Percentiles rank a stretch among this genome's conserved stretches.
Conservation (phyloP, 345 rosid species). For the sweet orange (Citrus sinensis) region DVS_A1.0 CM039163.1:50714501-50715000, state of each 20-base stretch:
- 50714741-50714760: conserved; percentile 69
- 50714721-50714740: conserved; percentile 92
- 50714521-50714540: conserved; percentile 47
- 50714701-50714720: conserved; percentile 72
- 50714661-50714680: conserved; percentile 82
- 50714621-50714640: conserved; percentile 60
- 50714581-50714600: conserved; percentile 18
- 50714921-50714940: conserved; percentile 60
- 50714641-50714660: conserved; percentile 88
- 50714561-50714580: conserved; percentile 38
- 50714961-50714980: conserved; percentile 38
- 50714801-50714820: conserved; percentile 75
- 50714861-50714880: conserved; percentile 53
- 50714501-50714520: conserved; percentile 57
- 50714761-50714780: conserved; percentile 54
- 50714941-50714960: conserved; percentile 47
- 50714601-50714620: conserved; percentile 30
- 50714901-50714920: conserved; percentile 56
- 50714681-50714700: conserved; percentile 57
- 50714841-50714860: conserved; percentile 70
- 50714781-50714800: conserved; percentile 42
- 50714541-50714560: conserved; percentile 52
- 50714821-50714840: conserved; percentile 82
- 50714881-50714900: conserved; percentile 82
- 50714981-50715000: conserved; percentile 38